These are phyloP conservation scores for Trichoderma guizhouense DNA, from an alignment of 2,329 filamentous ascomycete species.

Conservation along the genomic window DNA sequence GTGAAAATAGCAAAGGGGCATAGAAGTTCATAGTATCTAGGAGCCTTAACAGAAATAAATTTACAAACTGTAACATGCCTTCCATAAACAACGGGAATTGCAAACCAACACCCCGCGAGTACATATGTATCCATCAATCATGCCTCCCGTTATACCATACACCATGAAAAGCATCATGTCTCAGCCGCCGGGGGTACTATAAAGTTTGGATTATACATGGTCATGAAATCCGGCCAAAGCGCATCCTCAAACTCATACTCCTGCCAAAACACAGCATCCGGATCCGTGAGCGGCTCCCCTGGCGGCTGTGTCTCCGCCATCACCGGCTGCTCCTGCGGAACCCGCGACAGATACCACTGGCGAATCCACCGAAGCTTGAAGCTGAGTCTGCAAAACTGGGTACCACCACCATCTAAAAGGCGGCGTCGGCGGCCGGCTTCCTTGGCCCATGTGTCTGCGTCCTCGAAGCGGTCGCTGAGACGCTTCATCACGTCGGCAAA, in stretches of 20 bases:
- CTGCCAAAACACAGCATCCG: constrained; percentile 18
- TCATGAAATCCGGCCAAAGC: constrained; percentile 30
- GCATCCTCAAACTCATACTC: constrained; percentile 30
- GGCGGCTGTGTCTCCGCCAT: constrained; percentile 10
- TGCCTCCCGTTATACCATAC: too few relatives aligned
- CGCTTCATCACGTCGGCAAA: constrained; percentile 28
- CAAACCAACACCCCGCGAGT: too few relatives aligned
- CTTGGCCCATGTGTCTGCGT: constrained; percentile 29
- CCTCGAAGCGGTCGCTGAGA: constrained; percentile 32
- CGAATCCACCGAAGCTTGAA: constrained; percentile 40
- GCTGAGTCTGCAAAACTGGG: constrained; percentile 31
- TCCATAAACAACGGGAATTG: background rate
- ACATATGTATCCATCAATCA: too few relatives aligned
- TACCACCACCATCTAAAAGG: constrained; percentile 31
- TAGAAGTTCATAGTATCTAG: background rate
- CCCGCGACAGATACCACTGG: constrained; percentile 36
- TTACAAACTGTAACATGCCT: background rate
- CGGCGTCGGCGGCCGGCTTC: constrained; percentile 26
- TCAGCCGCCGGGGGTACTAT: background rate
- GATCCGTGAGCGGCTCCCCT: background rate
- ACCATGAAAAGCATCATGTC: background rate
- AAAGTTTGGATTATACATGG: constrained; percentile 19
- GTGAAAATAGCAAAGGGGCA: background rate
- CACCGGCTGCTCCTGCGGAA: constrained; percentile 22
- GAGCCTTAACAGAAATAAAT: too few relatives aligned